Percentiles rank a stretch among this genome's conserved stretches.
Evolutionary conservation across 257 asterid genomes (phyloP).

Genomic region (Phtheirospermum japonicum): DNA sequence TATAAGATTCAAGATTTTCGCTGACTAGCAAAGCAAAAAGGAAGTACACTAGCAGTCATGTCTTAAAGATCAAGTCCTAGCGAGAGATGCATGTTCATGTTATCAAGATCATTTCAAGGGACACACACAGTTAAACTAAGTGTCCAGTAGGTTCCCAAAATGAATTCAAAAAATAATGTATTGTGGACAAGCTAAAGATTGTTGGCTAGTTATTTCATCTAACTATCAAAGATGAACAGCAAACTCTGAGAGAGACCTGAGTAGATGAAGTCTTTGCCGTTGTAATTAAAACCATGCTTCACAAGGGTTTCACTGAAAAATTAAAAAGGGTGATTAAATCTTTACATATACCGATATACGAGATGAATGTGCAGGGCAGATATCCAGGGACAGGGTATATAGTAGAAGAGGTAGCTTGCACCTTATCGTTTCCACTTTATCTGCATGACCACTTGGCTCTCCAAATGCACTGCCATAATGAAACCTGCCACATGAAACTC

Average conservation of each 20-base stretch:
- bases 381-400: slow-evolving; percentile 24
- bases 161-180: too few species aligned
- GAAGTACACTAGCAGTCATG: too few species aligned
- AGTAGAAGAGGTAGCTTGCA: slow-evolving; percentile 21
- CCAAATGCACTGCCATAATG: slow-evolving; percentile 99
- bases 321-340: slow-evolving; percentile 21
- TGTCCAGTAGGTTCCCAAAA: too few species aligned
- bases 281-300: slow-evolving; percentile 88
- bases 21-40: neutral
- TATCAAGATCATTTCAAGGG: too few species aligned
- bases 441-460: slow-evolving; percentile 98
- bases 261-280: slow-evolving; percentile 88
- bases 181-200: too few species aligned
- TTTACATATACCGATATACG: neutral
- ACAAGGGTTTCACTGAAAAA: slow-evolving; percentile 84
- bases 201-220: neutral
- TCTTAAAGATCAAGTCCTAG: too few species aligned
- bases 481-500: slow-evolving; percentile 92
- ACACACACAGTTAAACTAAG: too few species aligned
- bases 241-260: slow-evolving; percentile 48
- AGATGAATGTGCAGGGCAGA: slow-evolving; percentile 20
- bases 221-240: slow-evolving; percentile 9
- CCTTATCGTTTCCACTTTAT: slow-evolving; percentile 89
- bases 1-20: slow-evolving; percentile 2
- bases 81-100: too few species aligned